These are phyloP conservation scores for Lachnellula hyalina DNA, from an alignment of 2,329 filamentous ascomycete species.

Conservation along the genomic window DNA sequence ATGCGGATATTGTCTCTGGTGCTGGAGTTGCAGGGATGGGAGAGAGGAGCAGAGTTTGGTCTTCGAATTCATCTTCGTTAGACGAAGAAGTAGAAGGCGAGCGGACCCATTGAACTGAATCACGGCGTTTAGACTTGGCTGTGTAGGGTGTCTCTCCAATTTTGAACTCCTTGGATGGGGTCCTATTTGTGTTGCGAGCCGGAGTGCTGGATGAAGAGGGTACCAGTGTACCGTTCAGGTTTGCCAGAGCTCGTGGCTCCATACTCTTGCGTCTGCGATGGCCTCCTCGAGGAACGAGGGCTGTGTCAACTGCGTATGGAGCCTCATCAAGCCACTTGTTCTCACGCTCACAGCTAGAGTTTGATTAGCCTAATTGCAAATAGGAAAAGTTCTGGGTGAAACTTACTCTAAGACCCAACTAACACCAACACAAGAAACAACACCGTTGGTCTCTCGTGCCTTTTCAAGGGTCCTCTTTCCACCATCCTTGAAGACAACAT, in stretches of 20 bases:
- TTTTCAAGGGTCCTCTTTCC: constrained; percentile 76
- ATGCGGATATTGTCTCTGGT: constrained; percentile 27
- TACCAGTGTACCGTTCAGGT: constrained; percentile 61
- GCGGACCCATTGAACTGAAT: constrained; percentile 31
- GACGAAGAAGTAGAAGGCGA: constrained; percentile 20
- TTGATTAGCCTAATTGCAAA: constrained; percentile 28
- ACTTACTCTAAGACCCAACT: constrained; percentile 85
- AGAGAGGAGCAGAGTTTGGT: constrained; percentile 24
- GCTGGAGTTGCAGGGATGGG: constrained; percentile 30
- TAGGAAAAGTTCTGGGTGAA: not conserved
- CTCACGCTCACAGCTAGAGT: constrained; percentile 63
- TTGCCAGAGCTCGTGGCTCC: constrained; percentile 67
- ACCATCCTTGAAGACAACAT: constrained; percentile 88
- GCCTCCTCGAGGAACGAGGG: constrained; percentile 62
- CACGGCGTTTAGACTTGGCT: constrained; percentile 26
- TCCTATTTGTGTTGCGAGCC: constrained; percentile 21
- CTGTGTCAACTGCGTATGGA: constrained; percentile 63
- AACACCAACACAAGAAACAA: constrained; percentile 81
- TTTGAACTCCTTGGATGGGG: constrained; percentile 29
- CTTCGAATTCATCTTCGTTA: constrained; percentile 16
- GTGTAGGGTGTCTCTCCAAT: constrained; percentile 27
- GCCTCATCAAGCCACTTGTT: constrained; percentile 72
- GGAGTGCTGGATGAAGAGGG: constrained; percentile 32
- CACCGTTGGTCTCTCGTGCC: constrained; percentile 63
- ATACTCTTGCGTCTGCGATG: constrained; percentile 73